phyloP scores from a whole-genome alignment of 495 filamentous ascomycete genomes.

The Lasiosphaeris hirsuta region DNA sequence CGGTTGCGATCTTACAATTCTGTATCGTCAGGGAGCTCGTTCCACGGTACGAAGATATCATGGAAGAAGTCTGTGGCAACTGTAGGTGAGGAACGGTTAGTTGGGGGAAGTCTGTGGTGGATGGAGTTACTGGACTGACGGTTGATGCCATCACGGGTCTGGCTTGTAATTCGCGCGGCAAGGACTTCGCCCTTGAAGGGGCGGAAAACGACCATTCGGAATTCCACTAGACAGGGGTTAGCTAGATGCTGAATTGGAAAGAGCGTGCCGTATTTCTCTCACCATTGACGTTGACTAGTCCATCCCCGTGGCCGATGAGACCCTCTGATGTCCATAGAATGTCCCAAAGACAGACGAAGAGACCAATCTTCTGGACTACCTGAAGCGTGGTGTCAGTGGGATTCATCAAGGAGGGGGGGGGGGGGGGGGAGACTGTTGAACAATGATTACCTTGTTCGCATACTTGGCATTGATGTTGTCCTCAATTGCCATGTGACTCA shows the following conservation, averaged over 20 bases:
- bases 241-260: neutral
- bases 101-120: neutral
- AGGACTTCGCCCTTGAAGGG: slow-evolving; percentile 92
- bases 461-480: slow-evolving; percentile 96
- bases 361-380: slow-evolving; percentile 67
- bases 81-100: slow-evolving; percentile 26
- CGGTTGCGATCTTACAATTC: slow-evolving; percentile 58
- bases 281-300: slow-evolving; percentile 91
- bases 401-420: neutral
- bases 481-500: slow-evolving; percentile 74
- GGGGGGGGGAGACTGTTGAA: neutral
- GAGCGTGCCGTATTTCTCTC: slow-evolving; percentile 16
- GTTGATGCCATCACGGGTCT: slow-evolving; percentile 69
- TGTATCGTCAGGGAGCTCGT: slow-evolving; percentile 65
- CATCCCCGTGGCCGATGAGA: slow-evolving; percentile 83
- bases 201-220: slow-evolving; percentile 87
- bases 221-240: slow-evolving; percentile 63
- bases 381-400: slow-evolving; percentile 2
- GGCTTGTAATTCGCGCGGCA: slow-evolving; percentile 70
- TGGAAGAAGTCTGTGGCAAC: slow-evolving; percentile 87
- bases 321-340: slow-evolving; percentile 84
- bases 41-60: slow-evolving; percentile 75
- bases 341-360: slow-evolving; percentile 90
- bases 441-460: slow-evolving; percentile 69
- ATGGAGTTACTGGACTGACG: slow-evolving; percentile 45